Base-by-base conservation (phyloP, 2,329 filamentous ascomycete species). In the Aspergillus sp. region DNA sequence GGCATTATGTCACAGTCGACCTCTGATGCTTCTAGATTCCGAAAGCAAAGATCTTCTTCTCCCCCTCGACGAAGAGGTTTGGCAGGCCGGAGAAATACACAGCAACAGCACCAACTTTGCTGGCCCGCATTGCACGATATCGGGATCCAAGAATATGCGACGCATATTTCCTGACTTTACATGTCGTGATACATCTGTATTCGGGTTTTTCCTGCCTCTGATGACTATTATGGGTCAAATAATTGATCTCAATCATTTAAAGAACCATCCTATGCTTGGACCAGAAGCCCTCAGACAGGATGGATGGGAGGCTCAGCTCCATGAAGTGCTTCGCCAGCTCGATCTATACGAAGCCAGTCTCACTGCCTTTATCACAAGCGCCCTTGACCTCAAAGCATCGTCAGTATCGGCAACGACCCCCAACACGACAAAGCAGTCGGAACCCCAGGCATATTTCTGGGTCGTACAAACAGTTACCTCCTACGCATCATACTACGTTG, bases 141-240 rank as follows among this genome's bases (percentile, higher is more conserved):
- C 72, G 0, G 71, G 70, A 1, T 67, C 72, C 19, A 68, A 66
- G 47, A 70, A 70, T 55, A 72, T 77, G 63, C 82, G 87, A 52
- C 80, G 78, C 44, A 82, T 87, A 63, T 91, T 91, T 15, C 89
- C 91, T 47, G 84, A 87, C 59, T 95, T 93, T 67, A 87, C 91
- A 70, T 96, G 91, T 74, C 90, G 87, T 43, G 90, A 91, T 47
- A 90, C 93, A 76, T 90, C 90, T 72, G 91, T 96, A 66, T 96
- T 93, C 71, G 91, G 91, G 62, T 96, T 91, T 76, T 96, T 96
- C 77, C 78, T 96, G 46, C 93, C 92, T 15, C 78, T 96, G 43
- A 96, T 96, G 92, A 91, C 91, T 1, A 96, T 96, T 56, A 83
- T 96, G 23, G 92, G 92, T 47, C 91, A 96, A 73, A 88, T 96